Percentiles rank a stretch among this genome's conserved stretches.
Evolutionary conservation across 331 rosid genomes (phyloP).

Genomic region (Pyrus hybrid): DNA sequence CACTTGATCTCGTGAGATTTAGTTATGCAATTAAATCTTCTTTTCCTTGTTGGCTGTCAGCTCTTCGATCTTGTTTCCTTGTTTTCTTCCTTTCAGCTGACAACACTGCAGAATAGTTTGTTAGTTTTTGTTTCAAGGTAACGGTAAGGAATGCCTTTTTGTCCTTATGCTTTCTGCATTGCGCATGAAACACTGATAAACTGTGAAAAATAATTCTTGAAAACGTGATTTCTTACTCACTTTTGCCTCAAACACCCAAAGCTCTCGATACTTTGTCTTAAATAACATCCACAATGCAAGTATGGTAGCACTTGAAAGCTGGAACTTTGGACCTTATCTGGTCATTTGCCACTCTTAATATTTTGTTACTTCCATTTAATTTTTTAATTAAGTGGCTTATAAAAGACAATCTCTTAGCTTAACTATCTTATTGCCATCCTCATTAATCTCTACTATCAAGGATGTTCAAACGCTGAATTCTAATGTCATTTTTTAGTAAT

Average conservation of each 20-base stretch:
- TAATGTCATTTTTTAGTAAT: background rate
- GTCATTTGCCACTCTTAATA: background rate
- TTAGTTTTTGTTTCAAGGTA: conserved; percentile 65
- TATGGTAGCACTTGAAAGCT: background rate
- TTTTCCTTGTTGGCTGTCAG: conserved; percentile 47
- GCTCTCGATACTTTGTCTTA: background rate
- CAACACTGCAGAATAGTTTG: conserved; percentile 43
- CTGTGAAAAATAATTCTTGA: conserved; percentile 24
- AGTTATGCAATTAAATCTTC: conserved; percentile 45
- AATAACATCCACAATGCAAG: background rate
- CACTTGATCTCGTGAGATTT: conserved; percentile 44
- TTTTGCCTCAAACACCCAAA: background rate
- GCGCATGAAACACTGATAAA: conserved; percentile 42
- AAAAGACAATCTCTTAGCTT: background rate
- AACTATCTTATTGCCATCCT: background rate
- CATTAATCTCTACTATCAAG: background rate
- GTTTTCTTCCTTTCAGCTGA: conserved; percentile 43
- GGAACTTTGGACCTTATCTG: background rate
- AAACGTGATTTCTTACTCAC: conserved; percentile 10
- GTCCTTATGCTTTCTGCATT: conserved; percentile 26
- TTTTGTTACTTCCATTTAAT: background rate
- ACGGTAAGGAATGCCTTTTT: conserved; percentile 40
- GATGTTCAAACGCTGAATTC: background rate
- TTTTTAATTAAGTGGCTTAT: background rate
- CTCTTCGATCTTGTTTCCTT: conserved; percentile 28